Evolutionary conservation across 352 stramenopile species (phyloP), one percentile per base, ranked within the genome.

Genomic region (Thalassiosira exigua): DNA sequence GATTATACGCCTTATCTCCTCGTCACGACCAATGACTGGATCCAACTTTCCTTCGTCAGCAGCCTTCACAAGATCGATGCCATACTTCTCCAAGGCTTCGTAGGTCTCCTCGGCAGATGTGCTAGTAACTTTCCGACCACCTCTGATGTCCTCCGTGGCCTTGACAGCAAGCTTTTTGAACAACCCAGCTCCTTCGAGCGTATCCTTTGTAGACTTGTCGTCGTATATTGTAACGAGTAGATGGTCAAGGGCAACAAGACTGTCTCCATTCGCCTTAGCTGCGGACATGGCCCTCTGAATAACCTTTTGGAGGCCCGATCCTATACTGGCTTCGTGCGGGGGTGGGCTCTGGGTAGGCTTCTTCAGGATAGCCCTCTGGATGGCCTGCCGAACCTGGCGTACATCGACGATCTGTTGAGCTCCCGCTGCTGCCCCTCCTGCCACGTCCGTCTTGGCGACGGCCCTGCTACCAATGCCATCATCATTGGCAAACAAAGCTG

Each of bases 21-120:
- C 88, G 74, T 99, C 97, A 11, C 97, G 90, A 4, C 97, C 97
- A 84, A 99, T 98, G 2, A 99, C 96, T 0, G 97, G 97, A 82
- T 99, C 97, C 9, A 99, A 56, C 65, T 88, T 86, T 4, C 82
- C 86, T 46, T 93, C 89, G 44, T 88, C 85, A 14, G 89, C 87
- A 56, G 70, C 51, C 56, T 94, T 89, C 14, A 92, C 76, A 0
- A 94, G 51, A 78, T 94, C 88, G 44, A 92, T 82, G 1, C 89
- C 89, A 77, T 93, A 94, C 60, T 94, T 93, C 39, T 92, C 84
- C 56, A 91, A 70, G 7, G 87, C 87, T 71, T 94, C 87, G 51
- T 91, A 94, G 9, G 67, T 79, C 36, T 89, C 85, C 70, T 94
- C 89, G 0, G 87, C 89, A 39, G 75, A 86, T 1, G 85, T 77